These are phyloP conservation scores for Aegilops bicornis DNA, from an alignment of 176 grass and related monocot genomes.

Conservation along the genomic window DNA sequence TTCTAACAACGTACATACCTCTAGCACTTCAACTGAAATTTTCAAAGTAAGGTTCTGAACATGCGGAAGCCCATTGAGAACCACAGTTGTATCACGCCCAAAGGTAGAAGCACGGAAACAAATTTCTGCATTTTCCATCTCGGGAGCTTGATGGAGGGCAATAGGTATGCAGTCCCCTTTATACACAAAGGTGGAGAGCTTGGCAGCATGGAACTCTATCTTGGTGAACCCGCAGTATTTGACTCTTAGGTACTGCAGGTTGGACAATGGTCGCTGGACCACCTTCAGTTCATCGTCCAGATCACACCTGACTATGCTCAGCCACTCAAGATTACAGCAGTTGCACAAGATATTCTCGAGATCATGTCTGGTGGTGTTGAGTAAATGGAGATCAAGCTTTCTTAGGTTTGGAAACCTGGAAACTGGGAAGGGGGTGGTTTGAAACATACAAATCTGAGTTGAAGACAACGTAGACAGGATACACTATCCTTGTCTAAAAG, in stretches of 20 bases:
- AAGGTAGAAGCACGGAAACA: background rate
- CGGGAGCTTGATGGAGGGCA: background rate
- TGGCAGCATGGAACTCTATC: background rate
- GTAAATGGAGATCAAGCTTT: too few species aligned
- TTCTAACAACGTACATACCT: background rate
- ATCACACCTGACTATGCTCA: background rate
- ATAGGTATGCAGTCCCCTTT: background rate
- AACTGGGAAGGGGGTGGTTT: background rate
- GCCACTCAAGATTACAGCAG: too few species aligned
- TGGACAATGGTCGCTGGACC: too few species aligned
- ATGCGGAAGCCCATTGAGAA: background rate
- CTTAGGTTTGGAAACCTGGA: background rate
- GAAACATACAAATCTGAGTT: too few species aligned
- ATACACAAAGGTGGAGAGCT: background rate
- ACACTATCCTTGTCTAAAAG: background rate
- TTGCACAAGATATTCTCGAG: too few species aligned
- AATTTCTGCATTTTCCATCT: background rate
- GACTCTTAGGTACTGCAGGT: too few species aligned
- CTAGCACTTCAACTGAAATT: background rate
- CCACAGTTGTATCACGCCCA: background rate
- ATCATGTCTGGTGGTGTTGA: too few species aligned
- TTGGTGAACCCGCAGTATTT: too few species aligned
- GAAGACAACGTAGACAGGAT: too few species aligned
- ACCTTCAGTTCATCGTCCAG: too few species aligned
- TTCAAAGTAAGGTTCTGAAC: background rate